Conservation (phyloP, 441 rosid genomes). For the Breynia disticha region DNA sequence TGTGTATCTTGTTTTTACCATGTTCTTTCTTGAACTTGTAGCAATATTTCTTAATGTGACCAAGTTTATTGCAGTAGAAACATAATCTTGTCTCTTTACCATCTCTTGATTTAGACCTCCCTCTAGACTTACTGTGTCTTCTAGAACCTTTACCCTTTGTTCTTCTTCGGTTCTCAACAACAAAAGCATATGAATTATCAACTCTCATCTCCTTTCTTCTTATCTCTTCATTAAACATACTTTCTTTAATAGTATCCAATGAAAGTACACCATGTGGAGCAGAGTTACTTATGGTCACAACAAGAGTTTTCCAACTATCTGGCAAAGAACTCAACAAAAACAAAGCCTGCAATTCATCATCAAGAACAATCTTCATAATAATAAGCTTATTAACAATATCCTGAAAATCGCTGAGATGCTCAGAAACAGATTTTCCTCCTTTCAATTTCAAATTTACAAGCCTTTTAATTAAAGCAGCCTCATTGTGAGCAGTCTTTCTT, state of each 20-base stretch:
- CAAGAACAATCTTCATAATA: no score
- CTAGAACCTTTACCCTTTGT: not conserved
- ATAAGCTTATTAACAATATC: conserved; percentile 6
- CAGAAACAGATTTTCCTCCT: not conserved
- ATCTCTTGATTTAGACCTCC: not conserved
- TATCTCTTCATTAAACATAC: no score
- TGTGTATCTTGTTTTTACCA: no score
- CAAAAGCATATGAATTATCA: not conserved
- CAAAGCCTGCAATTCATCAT: conserved; percentile 10
- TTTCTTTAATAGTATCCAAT: not conserved
- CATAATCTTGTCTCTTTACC: not conserved
- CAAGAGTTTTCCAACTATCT: conserved; percentile 6
- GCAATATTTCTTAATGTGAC: not conserved
- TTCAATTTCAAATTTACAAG: conserved; percentile 5
- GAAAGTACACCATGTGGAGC: not conserved
- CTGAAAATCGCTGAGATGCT: conserved; percentile 4
- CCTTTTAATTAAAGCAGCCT: not conserved
- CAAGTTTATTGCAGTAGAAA: not conserved
- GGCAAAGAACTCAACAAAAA: conserved; percentile 9
- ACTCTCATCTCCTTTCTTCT: no score
- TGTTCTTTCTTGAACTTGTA: no score
- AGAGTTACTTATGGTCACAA: conserved; percentile 1
- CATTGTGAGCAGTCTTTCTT: conserved; percentile 1
- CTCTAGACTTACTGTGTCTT: not conserved
- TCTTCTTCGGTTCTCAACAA: not conserved